phyloP scores from a whole-genome alignment of 148 eudicot genomes.

The Chenopodium quinoa region DNA sequence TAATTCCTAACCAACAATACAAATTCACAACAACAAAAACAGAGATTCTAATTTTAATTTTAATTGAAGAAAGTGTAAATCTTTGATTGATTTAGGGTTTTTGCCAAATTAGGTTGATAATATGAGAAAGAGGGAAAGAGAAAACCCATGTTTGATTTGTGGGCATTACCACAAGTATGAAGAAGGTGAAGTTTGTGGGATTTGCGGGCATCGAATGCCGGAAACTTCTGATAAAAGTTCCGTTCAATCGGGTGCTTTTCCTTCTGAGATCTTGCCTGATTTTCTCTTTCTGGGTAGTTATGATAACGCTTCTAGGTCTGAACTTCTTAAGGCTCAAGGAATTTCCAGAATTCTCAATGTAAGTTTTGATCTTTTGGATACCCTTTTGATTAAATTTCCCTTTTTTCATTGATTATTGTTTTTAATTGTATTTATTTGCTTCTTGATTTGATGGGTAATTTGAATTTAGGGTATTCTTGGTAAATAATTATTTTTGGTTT shows the following conservation, averaged over 20 bases:
- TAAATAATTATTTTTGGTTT: neutral
- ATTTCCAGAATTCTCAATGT: constrained; percentile 90
- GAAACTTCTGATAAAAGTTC: constrained; percentile 36
- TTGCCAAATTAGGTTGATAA: neutral
- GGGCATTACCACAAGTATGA: constrained; percentile 98
- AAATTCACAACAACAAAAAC: neutral
- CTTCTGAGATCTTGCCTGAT: constrained; percentile 86
- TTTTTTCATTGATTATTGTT: neutral
- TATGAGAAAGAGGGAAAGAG: constrained; percentile 95
- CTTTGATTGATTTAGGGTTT: constrained; percentile 35
- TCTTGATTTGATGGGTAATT: neutral
- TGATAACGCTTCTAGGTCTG: constrained; percentile 86
- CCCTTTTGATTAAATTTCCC: neutral
- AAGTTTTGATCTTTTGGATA: neutral
- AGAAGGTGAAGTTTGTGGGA: constrained; percentile 88
- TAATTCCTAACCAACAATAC: neutral
- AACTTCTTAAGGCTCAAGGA: constrained; percentile 79
- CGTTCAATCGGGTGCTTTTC: constrained; percentile 66
- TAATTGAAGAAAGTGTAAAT: neutral
- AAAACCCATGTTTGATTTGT: constrained; percentile 80
- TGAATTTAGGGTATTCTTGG: neutral
- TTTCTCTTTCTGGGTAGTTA: constrained; percentile 82
- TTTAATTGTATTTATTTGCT: neutral
- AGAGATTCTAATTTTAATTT: too few species aligned
- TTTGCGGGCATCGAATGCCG: constrained; percentile 85